A percentile compares a stretch with the other conserved stretches of the same genome.
These are phyloP conservation scores for Aureobasidium sp. DNA, from an alignment of 2,329 filamentous ascomycete species.

Conservation along the genomic window DNA sequence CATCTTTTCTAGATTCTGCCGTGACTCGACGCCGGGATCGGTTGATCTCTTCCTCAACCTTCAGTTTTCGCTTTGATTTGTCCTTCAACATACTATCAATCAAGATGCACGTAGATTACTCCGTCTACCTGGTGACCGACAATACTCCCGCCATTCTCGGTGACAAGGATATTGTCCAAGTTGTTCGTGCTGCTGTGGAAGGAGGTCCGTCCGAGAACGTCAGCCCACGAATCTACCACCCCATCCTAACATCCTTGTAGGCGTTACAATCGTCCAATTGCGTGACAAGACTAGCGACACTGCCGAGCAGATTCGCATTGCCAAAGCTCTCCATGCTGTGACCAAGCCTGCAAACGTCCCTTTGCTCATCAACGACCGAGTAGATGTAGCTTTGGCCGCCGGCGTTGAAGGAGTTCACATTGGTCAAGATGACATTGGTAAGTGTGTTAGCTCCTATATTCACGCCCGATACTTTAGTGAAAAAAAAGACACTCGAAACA, in stretches of 20 bases:
- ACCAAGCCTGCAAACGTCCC: slow-evolving; percentile 64
- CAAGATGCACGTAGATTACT: slow-evolving; percentile 56
- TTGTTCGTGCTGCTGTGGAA: slow-evolving; percentile 68
- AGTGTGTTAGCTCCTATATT: slow-evolving; percentile 21
- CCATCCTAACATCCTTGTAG: slow-evolving; percentile 30
- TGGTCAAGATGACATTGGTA: slow-evolving; percentile 87
- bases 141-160: slow-evolving; percentile 81
- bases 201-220: slow-evolving; percentile 49
- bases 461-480: too few relatives aligned
- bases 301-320: slow-evolving; percentile 61
- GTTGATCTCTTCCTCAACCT: slow-evolving; percentile 13
- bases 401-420: slow-evolving; percentile 90
- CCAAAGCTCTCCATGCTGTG: slow-evolving; percentile 61
- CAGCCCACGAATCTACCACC: not conserved
- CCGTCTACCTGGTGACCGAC: slow-evolving; percentile 87
- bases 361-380: slow-evolving; percentile 84
- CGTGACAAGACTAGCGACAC: slow-evolving; percentile 81
- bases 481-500: too few relatives aligned
- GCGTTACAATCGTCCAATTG: slow-evolving; percentile 79
- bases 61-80: not conserved
- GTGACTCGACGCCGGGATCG: slow-evolving; percentile 7
- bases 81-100: not conserved
- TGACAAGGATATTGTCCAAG: slow-evolving; percentile 57
- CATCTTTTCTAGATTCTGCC: not conserved
- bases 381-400: slow-evolving; percentile 80